Evolutionary conservation across 2,329 filamentous ascomycete species (phyloP).

Genomic region (Colletotrichum chlorophyti): DNA sequence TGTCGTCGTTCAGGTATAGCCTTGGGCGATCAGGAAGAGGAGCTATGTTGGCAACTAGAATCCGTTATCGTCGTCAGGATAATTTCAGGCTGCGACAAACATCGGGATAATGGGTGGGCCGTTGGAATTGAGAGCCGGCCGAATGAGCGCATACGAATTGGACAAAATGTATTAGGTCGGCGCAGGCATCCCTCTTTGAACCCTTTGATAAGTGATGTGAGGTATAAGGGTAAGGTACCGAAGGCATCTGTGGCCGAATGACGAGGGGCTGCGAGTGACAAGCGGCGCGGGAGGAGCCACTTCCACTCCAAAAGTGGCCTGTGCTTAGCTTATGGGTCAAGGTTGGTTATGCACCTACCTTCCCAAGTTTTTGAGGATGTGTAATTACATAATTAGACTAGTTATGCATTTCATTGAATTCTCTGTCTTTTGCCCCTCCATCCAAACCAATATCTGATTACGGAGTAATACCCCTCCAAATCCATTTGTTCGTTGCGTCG

Average conservation of each 20-base stretch:
- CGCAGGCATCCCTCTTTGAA: conserved; percentile 28
- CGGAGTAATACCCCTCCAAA: conserved; percentile 6
- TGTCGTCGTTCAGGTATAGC: conserved; percentile 33
- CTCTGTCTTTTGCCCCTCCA: conserved; percentile 9
- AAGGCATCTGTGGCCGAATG: conserved; percentile 23
- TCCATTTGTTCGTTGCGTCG: too few species aligned
- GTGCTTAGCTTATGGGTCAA: conserved; percentile 1
- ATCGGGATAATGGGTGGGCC: not conserved
- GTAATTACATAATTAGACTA: conserved; percentile 6
- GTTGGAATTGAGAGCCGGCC: conserved; percentile 14
- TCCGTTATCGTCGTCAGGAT: conserved; percentile 6
- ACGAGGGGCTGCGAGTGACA: conserved; percentile 27
- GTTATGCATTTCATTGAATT: conserved; percentile 9
- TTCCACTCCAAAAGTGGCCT: conserved; percentile 18
- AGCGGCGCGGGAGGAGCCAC: conserved; percentile 16
- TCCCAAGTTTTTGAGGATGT: too few species aligned
- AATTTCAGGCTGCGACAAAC: not conserved
- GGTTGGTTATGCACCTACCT: not conserved
- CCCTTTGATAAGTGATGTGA: conserved; percentile 14
- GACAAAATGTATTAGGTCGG: conserved; percentile 27
- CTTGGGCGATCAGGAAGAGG: conserved; percentile 21
- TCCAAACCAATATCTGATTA: too few species aligned
- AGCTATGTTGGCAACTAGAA: conserved; percentile 26
- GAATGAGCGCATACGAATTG: conserved; percentile 22
- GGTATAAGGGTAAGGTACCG: too few species aligned